Conservation (phyloP, 1,139 yeast genomes). For the Hanseniaspora gamundiae region DNA sequence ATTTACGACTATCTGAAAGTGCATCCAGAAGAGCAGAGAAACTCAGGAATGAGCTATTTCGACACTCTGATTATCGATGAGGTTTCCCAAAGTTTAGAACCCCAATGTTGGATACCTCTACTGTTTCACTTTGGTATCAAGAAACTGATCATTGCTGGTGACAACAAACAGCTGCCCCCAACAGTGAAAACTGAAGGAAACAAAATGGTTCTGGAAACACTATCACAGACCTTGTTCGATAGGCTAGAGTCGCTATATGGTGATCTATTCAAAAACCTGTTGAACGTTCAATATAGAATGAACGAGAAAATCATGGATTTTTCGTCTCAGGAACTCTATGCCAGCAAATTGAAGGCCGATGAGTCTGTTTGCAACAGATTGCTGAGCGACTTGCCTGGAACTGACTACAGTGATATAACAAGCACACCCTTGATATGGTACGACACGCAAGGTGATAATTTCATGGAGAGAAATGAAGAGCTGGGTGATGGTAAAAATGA, state of each 20-base stretch:
- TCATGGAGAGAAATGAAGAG: conserved; percentile 42
- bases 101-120: conserved; percentile 96
- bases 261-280: conserved; percentile 38
- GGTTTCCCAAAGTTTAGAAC: conserved; percentile 87
- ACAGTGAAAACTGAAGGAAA: conserved; percentile 42
- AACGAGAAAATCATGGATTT: conserved; percentile 65
- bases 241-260: conserved; percentile 46
- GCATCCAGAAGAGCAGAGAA: conserved; percentile 22
- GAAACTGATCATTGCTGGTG: conserved; percentile 67
- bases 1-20: conserved; percentile 25
- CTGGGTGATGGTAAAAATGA: conserved; percentile 20
- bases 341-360: conserved; percentile 50
- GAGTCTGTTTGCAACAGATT: conserved; percentile 40
- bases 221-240: conserved; percentile 69
- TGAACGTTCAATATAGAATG: conserved; percentile 83
- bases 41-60: conserved; percentile 25
- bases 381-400: conserved; percentile 45
- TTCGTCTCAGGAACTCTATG: conserved; percentile 59
- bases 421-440: conserved; percentile 54
- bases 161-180: conserved; percentile 79
- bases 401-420: conserved; percentile 34
- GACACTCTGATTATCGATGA: conserved; percentile 87
- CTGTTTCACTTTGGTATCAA: conserved; percentile 42
- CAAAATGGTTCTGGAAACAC: conserved; percentile 23
- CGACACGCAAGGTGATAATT: conserved; percentile 90